Percentiles rank a stretch among this genome's conserved stretches.
phyloP scores from a whole-genome alignment of 2,329 filamentous ascomycete species.

The Thelonectria blattea region DNA sequence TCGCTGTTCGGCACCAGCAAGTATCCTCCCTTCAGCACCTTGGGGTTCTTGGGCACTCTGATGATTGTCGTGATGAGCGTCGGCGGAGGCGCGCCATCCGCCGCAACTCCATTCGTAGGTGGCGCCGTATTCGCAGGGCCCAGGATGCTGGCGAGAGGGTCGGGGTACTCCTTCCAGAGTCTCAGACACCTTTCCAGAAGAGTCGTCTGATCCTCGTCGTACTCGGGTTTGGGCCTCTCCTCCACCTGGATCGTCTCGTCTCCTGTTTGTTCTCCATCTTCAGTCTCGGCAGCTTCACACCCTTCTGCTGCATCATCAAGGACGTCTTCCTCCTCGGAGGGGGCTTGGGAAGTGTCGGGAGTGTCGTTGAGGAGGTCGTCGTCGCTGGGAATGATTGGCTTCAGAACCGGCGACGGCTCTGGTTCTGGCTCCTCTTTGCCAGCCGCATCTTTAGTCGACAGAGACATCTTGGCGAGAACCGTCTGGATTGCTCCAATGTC shows the following conservation, averaged over 20 bases:
- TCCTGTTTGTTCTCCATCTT: conserved; percentile 27
- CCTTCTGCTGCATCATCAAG: conserved; percentile 34
- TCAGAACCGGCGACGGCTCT: conserved; percentile 44
- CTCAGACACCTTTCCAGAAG: conserved; percentile 63
- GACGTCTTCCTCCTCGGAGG: conserved; percentile 41
- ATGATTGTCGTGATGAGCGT: conserved; percentile 79
- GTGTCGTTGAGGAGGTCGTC: conserved; percentile 65
- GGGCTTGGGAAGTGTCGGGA: conserved; percentile 57
- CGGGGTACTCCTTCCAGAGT: conserved; percentile 69
- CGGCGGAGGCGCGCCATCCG: conserved; percentile 57
- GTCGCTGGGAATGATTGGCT: conserved; percentile 56
- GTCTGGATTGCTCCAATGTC: conserved; percentile 81
- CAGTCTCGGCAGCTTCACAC: conserved; percentile 28
- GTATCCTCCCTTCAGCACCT: conserved; percentile 84
- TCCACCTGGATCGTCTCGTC: conserved; percentile 35
- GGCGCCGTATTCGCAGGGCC: conserved; percentile 70
- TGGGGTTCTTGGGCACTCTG: conserved; percentile 79
- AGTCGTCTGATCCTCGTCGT: conserved; percentile 52
- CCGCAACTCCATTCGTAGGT: conserved; percentile 65
- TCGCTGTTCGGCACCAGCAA: conserved; percentile 84
- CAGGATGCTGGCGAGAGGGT: conserved; percentile 62
- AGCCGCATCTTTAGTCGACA: conserved; percentile 46
- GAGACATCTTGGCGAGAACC: conserved; percentile 63
- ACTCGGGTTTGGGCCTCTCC: conserved; percentile 46
- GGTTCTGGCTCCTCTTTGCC: conserved; percentile 45